Evolutionary conservation across 169 alveolate species (phyloP).

Genomic region (Haemoproteus tartakovskyi): DNA sequence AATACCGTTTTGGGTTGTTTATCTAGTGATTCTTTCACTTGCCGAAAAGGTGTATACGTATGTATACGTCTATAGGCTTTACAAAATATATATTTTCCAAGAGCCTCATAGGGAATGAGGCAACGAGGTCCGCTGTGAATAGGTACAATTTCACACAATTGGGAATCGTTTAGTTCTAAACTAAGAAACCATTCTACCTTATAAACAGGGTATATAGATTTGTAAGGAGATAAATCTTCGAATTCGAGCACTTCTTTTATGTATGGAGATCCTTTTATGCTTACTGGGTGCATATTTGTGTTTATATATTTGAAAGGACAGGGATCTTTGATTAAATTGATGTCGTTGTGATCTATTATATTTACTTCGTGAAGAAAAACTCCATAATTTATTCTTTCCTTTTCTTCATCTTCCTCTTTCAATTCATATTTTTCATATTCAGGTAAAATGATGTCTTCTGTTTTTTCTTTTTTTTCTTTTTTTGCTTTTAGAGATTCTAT

Average conservation of each 20-base stretch:
- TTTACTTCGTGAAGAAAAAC: constrained; percentile 47
- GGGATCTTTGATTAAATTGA: constrained; percentile 3
- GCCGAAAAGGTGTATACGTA: no score
- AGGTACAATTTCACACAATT: constrained; percentile 34
- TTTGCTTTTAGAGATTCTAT: constrained; percentile 30
- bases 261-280: constrained; percentile 41
- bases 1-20: constrained; percentile 11
- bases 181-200: constrained; percentile 63
- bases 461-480: constrained; percentile 24
- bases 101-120: constrained; percentile 52
- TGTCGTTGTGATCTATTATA: no score
- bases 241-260: constrained; percentile 17
- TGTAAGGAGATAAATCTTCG: constrained; percentile 26
- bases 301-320: background rate
- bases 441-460: constrained; percentile 7
- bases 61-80: constrained; percentile 57
- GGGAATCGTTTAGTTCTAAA: constrained; percentile 34
- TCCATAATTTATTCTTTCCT: constrained; percentile 25
- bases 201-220: constrained; percentile 11
- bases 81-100: constrained; percentile 63
- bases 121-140: constrained; percentile 4
- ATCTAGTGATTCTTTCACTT: constrained; percentile 1
- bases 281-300: constrained; percentile 5
- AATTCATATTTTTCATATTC: constrained; percentile 16
- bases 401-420: constrained; percentile 3